Base-by-base conservation (phyloP, 1,139 yeast species). In the Geotrichum klebahnii region DNA sequence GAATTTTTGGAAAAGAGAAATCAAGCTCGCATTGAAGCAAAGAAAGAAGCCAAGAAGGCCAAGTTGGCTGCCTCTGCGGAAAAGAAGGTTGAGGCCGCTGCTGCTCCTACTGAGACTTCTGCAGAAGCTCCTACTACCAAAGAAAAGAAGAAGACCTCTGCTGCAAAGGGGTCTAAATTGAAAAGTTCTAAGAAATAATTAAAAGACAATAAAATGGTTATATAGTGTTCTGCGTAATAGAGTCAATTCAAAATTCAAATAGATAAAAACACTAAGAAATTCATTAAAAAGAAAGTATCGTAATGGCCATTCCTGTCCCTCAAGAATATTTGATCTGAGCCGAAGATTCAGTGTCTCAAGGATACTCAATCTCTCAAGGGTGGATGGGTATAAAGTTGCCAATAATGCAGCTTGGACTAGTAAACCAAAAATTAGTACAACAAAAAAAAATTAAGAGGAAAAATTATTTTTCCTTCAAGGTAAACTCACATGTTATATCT, bases 331-430 rank as follows among this genome's bases (percentile, higher is more conserved):
- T n/a, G n/a, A n/a, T n/a, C n/a, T n/a, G n/a, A n/a, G n/a, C n/a
- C n/a, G n/a, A n/a, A n/a, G n/a, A n/a, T n/a, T n/a, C n/a, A n/a
- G n/a, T n/a, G n/a, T n/a, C n/a, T n/a, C n/a, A n/a, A n/a, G n/a
- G n/a, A n/a, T n/a, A n/a, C n/a, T n/a, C n/a, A 10, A 8, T 8
- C 5, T 10, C 4, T 50, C 54, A 61, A 32, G 62, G 67, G 57
- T 78, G 83, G 37, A 87, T 82, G 9, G 97, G 97, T 49, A 92
- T 89, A 64, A 92, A 92, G 64, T 92, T 92, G 2, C 97, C 98
- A 26, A 92, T 95, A 43, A 92, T 92, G 69, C 97, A 89, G 67
- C 95, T 85, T 19, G 98, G 98, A 32, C 56, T 46, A 41, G n/a
- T n/a, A n/a, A n/a, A n/a, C n/a, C n/a, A n/a, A n/a, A n/a, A n/a